Conservation (phyloP, 2,329 filamentous ascomycete species). For the Alternaria rosae region DNA sequence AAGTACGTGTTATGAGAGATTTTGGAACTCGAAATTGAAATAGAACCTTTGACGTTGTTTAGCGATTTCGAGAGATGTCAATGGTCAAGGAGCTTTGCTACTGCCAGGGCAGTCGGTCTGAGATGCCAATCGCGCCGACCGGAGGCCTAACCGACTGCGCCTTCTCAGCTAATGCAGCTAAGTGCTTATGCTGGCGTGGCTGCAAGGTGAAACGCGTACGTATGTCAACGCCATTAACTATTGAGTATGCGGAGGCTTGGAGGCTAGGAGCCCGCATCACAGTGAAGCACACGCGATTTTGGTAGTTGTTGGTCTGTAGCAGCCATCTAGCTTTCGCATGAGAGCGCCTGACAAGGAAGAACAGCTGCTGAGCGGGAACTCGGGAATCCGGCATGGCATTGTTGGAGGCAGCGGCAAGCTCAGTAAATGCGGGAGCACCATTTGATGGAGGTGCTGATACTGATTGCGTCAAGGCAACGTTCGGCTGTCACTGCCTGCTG, state of each 20-base stretch:
- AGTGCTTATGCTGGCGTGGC: not conserved
- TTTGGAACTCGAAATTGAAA: not conserved
- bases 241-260: not conserved
- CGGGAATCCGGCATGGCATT: not conserved
- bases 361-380: not conserved
- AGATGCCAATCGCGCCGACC: not conserved
- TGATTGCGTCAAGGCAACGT: not conserved
- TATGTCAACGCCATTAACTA: not conserved
- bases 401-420: not conserved
- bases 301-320: not conserved
- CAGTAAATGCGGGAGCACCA: not conserved
- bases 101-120: not conserved
- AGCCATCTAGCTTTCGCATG: not conserved
- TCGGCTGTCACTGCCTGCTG: not conserved
- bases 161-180: not conserved
- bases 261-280: not conserved
- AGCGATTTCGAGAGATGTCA: not conserved
- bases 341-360: accelerated
- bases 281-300: not conserved
- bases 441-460: not conserved
- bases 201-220: slow-evolving; percentile 1
- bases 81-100: not conserved
- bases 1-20: not conserved
- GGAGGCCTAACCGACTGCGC: not conserved
- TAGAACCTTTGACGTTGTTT: not conserved